Conservation (phyloP, 352 stramenopile genomes). For the Globisporangium acanthophoron region DNA sequence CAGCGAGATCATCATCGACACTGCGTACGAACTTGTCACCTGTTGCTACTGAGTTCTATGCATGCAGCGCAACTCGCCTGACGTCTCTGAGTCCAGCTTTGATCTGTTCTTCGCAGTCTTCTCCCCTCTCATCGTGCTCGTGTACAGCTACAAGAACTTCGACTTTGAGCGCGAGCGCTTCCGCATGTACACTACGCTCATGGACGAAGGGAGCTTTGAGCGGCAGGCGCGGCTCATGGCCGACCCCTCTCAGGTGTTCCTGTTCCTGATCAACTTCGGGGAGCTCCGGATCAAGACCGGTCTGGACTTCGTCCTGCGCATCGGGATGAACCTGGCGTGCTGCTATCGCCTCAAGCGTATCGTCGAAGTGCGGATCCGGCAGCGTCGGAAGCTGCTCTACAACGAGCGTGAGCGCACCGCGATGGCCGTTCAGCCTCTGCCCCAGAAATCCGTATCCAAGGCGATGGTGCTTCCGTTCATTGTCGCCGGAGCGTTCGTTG, state of each 20-base stretch:
- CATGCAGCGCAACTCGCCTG: not conserved
- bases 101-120: slow-evolving; percentile 30
- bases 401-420: not conserved
- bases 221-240: slow-evolving; percentile 22
- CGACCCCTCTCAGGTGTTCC: slow-evolving; percentile 23
- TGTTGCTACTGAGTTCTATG: too few species aligned
- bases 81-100: slow-evolving; percentile 15
- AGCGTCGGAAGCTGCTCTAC: slow-evolving; percentile 9
- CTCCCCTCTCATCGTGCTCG: slow-evolving; percentile 22
- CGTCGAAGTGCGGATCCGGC: slow-evolving; percentile 9
- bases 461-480: slow-evolving; percentile 17
- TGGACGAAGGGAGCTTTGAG: slow-evolving; percentile 24
- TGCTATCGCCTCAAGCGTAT: slow-evolving; percentile 22
- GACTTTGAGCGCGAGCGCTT: slow-evolving; percentile 25
- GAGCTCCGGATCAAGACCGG: slow-evolving; percentile 20
- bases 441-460: slow-evolving; percentile 15
- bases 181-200: slow-evolving; percentile 13
- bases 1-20: slow-evolving; percentile 28
- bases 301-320: slow-evolving; percentile 19
- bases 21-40: slow-evolving; percentile 16
- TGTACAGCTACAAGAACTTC: slow-evolving; percentile 28
- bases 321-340: slow-evolving; percentile 20
- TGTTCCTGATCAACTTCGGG: slow-evolving; percentile 27
- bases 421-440: not conserved
- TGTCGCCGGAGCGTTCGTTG: slow-evolving; percentile 6